A percentile compares a stretch with the other conserved stretches of the same genome.
Conservation (phyloP, 495 filamentous ascomycete species). For the Neurospora terricola region DNA sequence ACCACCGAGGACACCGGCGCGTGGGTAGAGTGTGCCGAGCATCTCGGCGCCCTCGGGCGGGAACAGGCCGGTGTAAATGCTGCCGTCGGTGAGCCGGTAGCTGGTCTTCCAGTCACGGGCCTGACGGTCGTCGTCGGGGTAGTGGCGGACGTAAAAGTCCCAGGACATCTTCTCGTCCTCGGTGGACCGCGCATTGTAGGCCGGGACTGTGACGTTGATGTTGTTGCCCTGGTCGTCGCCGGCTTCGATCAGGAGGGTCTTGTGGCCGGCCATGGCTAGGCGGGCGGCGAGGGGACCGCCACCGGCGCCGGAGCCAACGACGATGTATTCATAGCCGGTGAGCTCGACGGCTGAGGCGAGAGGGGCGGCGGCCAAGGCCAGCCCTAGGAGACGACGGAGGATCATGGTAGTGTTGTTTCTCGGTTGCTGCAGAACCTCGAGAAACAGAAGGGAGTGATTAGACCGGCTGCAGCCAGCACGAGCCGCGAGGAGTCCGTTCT, state of each 20-base stretch:
- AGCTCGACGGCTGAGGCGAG: constrained; percentile 12
- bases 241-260: constrained; percentile 49
- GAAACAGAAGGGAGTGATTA: background rate
- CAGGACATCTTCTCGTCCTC: constrained; percentile 29
- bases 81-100: constrained; percentile 24
- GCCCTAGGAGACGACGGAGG: constrained; percentile 4
- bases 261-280: constrained; percentile 50
- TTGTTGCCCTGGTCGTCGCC: constrained; percentile 41
- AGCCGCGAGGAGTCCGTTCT: background rate
- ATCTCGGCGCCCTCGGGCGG: constrained; percentile 32
- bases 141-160: constrained; percentile 39
- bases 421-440: background rate
- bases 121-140: constrained; percentile 23
- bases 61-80: constrained; percentile 25
- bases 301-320: constrained; percentile 55
- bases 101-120: constrained; percentile 33
- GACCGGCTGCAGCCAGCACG: background rate
- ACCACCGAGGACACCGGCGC: constrained; percentile 38
- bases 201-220: constrained; percentile 20
- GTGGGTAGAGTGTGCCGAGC: constrained; percentile 40
- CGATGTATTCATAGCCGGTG: constrained; percentile 49
- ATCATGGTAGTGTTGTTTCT: constrained; percentile 1
- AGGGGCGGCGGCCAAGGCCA: constrained; percentile 4
- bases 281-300: constrained; percentile 51
- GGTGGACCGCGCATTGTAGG: constrained; percentile 10